Conservation (phyloP, 768 basidiomycete species). For the Termitomyces eurrhizus region DNA sequence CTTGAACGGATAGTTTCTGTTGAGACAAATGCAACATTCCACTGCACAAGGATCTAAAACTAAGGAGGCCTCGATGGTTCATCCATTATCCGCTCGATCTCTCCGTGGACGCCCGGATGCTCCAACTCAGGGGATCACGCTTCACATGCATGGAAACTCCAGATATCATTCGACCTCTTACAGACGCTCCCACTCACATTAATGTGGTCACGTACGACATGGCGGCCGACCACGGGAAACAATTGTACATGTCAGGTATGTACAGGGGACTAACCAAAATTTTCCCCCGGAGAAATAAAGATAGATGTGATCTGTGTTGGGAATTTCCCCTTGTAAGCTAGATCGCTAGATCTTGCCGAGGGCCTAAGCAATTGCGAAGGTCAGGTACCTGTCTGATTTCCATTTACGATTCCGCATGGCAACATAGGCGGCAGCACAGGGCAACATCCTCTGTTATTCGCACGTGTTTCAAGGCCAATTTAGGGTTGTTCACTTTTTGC, state of each 20-base stretch:
- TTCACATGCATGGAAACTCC: constrained; percentile 10
- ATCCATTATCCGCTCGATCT: constrained; percentile 16
- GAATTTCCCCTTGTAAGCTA: constrained; percentile 25
- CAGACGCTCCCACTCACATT: constrained; percentile 4
- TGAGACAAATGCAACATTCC: not conserved
- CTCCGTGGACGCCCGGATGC: constrained; percentile 6
- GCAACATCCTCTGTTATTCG: constrained; percentile 32
- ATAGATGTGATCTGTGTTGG: constrained; percentile 30
- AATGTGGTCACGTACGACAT: constrained; percentile 20
- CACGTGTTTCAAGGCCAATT: constrained; percentile 40
- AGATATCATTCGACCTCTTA: not conserved
- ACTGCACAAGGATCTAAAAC: constrained; percentile 2
- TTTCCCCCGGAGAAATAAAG: constrained; percentile 31
- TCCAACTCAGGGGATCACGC: constrained; percentile 6
- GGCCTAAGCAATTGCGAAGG: constrained; percentile 14
- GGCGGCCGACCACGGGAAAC: constrained; percentile 25
- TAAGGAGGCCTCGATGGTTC: constrained; percentile 12
- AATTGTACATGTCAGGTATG: constrained; percentile 13
- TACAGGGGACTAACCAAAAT: constrained; percentile 25
- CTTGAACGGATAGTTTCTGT: constrained; percentile 3
- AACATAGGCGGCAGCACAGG: constrained; percentile 28
- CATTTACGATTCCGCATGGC: constrained; percentile 33
- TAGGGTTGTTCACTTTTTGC: constrained; percentile 28
- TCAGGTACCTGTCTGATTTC: constrained; percentile 20
- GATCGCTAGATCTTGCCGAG: constrained; percentile 45